phyloP scores from a whole-genome alignment of 106 monocot genomes.

The Dioscorea alata region DNA sequence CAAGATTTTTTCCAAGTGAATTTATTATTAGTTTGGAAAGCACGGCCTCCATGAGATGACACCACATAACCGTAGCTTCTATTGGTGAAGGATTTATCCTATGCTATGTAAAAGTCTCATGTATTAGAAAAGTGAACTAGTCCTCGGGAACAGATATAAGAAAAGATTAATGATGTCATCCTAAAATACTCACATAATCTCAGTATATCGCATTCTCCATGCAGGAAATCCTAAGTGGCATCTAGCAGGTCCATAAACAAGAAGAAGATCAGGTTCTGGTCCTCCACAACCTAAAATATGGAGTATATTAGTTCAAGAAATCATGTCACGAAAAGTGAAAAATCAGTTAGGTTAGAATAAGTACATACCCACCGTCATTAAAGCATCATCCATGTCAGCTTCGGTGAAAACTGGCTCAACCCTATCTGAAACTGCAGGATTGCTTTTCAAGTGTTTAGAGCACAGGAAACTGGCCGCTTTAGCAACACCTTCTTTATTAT shows the following conservation, averaged over 20 bases:
- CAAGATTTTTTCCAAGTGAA: too few species aligned
- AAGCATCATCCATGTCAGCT: constrained; percentile 56
- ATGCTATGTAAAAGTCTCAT: too few species aligned
- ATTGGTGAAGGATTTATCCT: too few species aligned
- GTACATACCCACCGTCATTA: constrained; percentile 58
- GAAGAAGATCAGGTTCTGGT: constrained; percentile 76
- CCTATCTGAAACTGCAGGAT: constrained; percentile 8
- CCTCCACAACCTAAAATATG: constrained; percentile 56
- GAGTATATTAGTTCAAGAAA: not conserved
- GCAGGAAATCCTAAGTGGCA: constrained; percentile 95
- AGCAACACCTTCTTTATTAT: constrained; percentile 68
- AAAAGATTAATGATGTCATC: too few species aligned
- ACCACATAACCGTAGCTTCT: too few species aligned
- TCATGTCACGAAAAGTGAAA: not conserved
- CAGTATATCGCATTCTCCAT: constrained; percentile 90
- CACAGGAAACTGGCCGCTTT: constrained; percentile 75
- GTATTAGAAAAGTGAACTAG: too few species aligned
- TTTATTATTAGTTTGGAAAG: too few species aligned
- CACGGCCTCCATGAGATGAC: too few species aligned
- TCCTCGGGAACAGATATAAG: too few species aligned
- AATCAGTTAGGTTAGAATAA: too few species aligned
- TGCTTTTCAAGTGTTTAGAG: constrained; percentile 38
- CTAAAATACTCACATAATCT: constrained; percentile 65
- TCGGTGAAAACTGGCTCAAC: constrained; percentile 46
- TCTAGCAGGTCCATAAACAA: constrained; percentile 77